Evolutionary conservation across 169 alveolate genomes (phyloP).

Genomic region (Besnoitia besnoiti): DNA sequence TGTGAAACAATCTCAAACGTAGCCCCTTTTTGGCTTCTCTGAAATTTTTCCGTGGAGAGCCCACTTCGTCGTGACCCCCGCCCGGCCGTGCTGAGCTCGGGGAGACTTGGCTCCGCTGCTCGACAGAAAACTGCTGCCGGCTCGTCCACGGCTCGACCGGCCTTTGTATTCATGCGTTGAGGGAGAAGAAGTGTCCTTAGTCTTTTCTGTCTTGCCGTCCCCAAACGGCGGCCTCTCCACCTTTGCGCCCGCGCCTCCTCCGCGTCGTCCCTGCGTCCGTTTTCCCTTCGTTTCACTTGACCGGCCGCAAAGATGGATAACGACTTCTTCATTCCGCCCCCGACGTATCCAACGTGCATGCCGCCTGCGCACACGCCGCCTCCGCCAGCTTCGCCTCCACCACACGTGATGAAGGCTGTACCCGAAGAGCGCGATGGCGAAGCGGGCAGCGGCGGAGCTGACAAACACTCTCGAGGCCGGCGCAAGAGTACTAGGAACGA

Average conservation of each 20-base stretch:
- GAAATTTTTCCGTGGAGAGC: too few relatives aligned
- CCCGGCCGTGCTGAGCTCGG: too few relatives aligned
- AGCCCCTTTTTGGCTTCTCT: too few relatives aligned
- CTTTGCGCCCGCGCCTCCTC: not conserved
- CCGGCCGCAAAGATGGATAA: not conserved
- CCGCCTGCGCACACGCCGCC: slow-evolving; percentile 34
- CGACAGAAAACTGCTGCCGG: too few relatives aligned
- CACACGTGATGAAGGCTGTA: slow-evolving; percentile 1
- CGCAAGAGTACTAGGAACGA: not conserved
- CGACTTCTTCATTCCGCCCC: slow-evolving; percentile 24
- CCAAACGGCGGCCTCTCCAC: too few relatives aligned
- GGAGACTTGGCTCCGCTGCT: too few relatives aligned
- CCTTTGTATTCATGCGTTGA: too few relatives aligned
- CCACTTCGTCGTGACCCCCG: too few relatives aligned
- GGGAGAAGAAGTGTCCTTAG: too few relatives aligned
- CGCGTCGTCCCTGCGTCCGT: not conserved
- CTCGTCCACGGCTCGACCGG: too few relatives aligned
- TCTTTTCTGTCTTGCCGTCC: too few relatives aligned
- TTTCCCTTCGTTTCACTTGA: not conserved
- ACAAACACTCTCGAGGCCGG: not conserved
- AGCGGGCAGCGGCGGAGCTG: not conserved
- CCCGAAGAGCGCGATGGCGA: not conserved
- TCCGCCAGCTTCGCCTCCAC: not conserved
- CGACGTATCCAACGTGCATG: slow-evolving; percentile 17
- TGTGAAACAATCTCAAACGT: too few relatives aligned